Conservation (phyloP, 2,329 filamentous ascomycete species). For the Thielaviopsis punctulata region DNA sequence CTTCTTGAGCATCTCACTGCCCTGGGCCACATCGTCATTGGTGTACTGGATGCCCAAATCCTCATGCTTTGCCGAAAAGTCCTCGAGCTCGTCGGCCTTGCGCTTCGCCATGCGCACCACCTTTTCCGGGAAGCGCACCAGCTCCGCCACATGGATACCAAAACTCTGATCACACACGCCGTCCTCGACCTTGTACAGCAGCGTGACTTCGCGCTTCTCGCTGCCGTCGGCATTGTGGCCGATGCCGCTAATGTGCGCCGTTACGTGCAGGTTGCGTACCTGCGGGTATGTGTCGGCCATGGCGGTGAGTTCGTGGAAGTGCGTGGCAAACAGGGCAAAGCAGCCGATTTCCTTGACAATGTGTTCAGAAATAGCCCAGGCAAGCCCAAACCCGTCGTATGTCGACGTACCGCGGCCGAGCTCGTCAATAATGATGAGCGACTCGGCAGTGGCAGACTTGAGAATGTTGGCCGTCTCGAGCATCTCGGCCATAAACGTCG, state of each 20-base stretch:
- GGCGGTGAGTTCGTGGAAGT: slow-evolving; percentile 94
- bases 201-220: slow-evolving; percentile 70
- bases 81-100: slow-evolving; percentile 94
- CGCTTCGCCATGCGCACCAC: slow-evolving; percentile 98
- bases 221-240: slow-evolving; percentile 21
- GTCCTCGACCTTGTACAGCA: slow-evolving; percentile 91
- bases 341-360: slow-evolving; percentile 91
- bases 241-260: slow-evolving; percentile 64
- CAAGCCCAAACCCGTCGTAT: slow-evolving; percentile 96
- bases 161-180: slow-evolving; percentile 96
- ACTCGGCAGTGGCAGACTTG: slow-evolving; percentile 88
- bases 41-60: slow-evolving; percentile 43
- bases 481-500: slow-evolving; percentile 99
- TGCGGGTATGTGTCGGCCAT: slow-evolving; percentile 73
- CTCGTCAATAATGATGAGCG: slow-evolving; percentile 96
- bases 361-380: slow-evolving; percentile 97
- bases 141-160: slow-evolving; percentile 92
- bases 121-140: slow-evolving; percentile 91
- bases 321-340: slow-evolving; percentile 88
- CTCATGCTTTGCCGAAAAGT: slow-evolving; percentile 72
- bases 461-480: slow-evolving; percentile 96
- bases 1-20: slow-evolving; percentile 68
- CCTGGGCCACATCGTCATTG: slow-evolving; percentile 77
- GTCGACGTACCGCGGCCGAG: slow-evolving; percentile 92
- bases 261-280: slow-evolving; percentile 86